Percentiles rank a stretch among this genome's conserved stretches.
Evolutionary conservation across 1,284 basidiomycete species (phyloP).

Genomic region (Marasmius fiardii): DNA sequence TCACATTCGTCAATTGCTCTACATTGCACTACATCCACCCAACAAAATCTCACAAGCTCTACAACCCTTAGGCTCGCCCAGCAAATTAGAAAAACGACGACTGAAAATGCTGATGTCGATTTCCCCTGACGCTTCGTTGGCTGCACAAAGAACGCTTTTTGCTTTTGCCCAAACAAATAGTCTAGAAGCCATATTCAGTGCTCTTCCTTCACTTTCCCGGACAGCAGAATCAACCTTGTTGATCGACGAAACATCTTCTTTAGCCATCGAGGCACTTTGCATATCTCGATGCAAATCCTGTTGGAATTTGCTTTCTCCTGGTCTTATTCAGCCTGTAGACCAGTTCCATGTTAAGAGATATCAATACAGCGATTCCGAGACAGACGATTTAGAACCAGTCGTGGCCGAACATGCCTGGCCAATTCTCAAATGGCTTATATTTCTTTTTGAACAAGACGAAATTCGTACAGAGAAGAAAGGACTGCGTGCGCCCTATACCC

Average conservation of each 20-base stretch:
- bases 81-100: conserved; percentile 32
- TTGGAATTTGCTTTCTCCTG: conserved; percentile 58
- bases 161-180: conserved; percentile 56
- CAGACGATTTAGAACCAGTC: conserved; percentile 23
- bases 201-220: conserved; percentile 47
- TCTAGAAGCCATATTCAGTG: conserved; percentile 48
- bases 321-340: conserved; percentile 41
- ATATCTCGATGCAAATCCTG: conserved; percentile 52
- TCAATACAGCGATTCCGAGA: conserved; percentile 20
- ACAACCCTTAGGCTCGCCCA: conserved; percentile 38
- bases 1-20: conserved; percentile 65
- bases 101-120: conserved; percentile 40
- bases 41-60: conserved; percentile 28
- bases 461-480: conserved; percentile 25
- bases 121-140: conserved; percentile 41
- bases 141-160: conserved; percentile 52
- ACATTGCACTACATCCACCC: conserved; percentile 61
- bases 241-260: conserved; percentile 50
- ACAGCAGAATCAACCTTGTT: conserved; percentile 26
- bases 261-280: conserved; percentile 50
- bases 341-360: conserved; percentile 8
- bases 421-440: conserved; percentile 60
- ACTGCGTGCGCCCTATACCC: conserved; percentile 28
- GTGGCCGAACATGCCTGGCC: conserved; percentile 64
- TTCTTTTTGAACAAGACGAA: conserved; percentile 64